These are phyloP conservation scores for Aspergillus eucalypticola DNA, from an alignment of 2,329 filamentous ascomycete genomes.

Conservation along the genomic window DNA sequence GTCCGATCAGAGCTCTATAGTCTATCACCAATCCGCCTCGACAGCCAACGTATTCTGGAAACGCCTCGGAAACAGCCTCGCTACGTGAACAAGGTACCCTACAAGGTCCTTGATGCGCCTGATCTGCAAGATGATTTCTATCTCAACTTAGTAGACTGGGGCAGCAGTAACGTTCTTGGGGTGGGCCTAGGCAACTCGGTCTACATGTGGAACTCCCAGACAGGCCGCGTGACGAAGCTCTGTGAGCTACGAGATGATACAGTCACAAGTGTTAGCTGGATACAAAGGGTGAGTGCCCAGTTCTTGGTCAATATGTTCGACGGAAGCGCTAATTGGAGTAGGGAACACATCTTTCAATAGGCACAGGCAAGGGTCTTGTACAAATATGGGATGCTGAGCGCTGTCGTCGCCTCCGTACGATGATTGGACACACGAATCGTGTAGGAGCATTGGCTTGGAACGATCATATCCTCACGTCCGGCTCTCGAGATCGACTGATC, in stretches of 20 bases:
- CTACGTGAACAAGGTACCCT: conserved; percentile 92
- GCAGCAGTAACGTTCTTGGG: conserved; percentile 88
- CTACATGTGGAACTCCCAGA: conserved; percentile 97
- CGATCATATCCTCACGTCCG: conserved; percentile 93
- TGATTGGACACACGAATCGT: conserved; percentile 92
- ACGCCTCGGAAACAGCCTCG: conserved; percentile 86
- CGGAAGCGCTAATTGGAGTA: conserved; percentile 30
- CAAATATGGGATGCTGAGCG: conserved; percentile 97
- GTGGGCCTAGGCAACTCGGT: conserved; percentile 91
- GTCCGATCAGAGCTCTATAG: conserved; percentile 92
- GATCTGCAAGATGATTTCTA: conserved; percentile 98
- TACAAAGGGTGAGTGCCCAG: conserved; percentile 66
- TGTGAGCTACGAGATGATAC: conserved; percentile 91
- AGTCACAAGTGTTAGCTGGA: conserved; percentile 97
- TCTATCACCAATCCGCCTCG: conserved; percentile 87
- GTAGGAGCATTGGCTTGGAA: conserved; percentile 98
- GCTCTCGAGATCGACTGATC: conserved; percentile 88
- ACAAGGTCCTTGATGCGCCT: conserved; percentile 95
- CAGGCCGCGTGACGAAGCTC: conserved; percentile 87
- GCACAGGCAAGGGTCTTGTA: conserved; percentile 89
- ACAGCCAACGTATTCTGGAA: conserved; percentile 89
- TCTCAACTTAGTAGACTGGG: conserved; percentile 96
- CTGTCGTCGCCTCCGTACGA: conserved; percentile 80
- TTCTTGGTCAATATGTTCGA: neutral
- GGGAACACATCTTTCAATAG: conserved; percentile 92